phyloP scores from a whole-genome alignment of 1,139 yeast genomes.

The Kodamaea ohmeri region DNA sequence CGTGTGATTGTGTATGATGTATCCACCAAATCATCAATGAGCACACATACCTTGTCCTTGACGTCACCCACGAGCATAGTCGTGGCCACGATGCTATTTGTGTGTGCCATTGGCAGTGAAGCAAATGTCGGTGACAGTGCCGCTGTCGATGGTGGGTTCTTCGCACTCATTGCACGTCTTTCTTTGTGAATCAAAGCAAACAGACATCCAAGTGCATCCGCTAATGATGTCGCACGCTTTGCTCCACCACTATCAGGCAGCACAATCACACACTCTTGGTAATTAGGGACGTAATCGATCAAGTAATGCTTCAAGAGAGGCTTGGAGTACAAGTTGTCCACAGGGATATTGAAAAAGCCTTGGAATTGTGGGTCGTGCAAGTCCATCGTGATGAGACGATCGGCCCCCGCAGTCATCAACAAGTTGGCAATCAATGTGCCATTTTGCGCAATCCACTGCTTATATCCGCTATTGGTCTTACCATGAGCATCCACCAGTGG shows the following conservation, averaged over 20 bases:
- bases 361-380: constrained; percentile 94
- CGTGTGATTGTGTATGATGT: constrained; percentile 89
- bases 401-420: constrained; percentile 91
- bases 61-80: constrained; percentile 96
- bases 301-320: constrained; percentile 83
- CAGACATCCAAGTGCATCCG: constrained; percentile 83
- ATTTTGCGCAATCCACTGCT: constrained; percentile 94
- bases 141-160: constrained; percentile 30
- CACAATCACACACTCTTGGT: constrained; percentile 78
- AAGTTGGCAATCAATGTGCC: constrained; percentile 91
- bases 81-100: constrained; percentile 9
- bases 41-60: constrained; percentile 73
- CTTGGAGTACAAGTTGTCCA: constrained; percentile 83
- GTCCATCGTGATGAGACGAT: constrained; percentile 96
- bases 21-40: constrained; percentile 91
- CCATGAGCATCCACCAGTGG: constrained; percentile 39
- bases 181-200: constrained; percentile 97
- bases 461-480: constrained; percentile 63
- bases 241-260: constrained; percentile 99
- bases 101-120: constrained; percentile 2
- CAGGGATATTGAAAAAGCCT: constrained; percentile 90
- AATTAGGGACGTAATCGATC: constrained; percentile 66
- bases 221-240: constrained; percentile 89
- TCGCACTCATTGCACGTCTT: constrained; percentile 55
- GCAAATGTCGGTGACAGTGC: constrained; percentile 11